Evolutionary conservation across 192 early-diverging fungal genomes (phyloP).

Genomic region (Neocallimastix lanati): DNA sequence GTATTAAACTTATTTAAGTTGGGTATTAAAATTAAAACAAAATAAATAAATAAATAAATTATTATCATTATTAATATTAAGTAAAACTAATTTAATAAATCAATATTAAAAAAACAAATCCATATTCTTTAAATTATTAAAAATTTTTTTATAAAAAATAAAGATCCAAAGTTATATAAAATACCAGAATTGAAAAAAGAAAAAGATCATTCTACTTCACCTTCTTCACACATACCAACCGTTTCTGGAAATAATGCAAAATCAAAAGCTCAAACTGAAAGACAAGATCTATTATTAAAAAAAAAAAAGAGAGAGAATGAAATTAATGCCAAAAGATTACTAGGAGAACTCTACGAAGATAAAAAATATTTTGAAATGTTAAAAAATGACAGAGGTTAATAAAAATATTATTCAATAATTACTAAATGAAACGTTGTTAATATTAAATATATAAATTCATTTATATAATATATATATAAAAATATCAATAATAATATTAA

Average conservation of each 20-base stretch:
- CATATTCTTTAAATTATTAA: too few species aligned
- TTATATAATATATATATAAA: too few species aligned
- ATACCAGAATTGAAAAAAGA: neutral
- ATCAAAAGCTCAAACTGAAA: neutral
- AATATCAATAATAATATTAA: too few species aligned
- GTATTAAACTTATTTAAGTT: too few species aligned
- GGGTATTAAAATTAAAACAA: neutral
- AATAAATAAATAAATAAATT: neutral
- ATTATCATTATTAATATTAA: neutral
- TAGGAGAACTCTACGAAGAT: slow-evolving; percentile 20
- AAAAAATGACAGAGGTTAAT: slow-evolving; percentile 19
- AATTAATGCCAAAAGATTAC: neutral
- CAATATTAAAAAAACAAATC: too few species aligned
- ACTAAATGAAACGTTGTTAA: too few species aligned
- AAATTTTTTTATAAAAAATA: neutral
- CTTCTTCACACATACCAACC: neutral
- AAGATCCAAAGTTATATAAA: neutral
- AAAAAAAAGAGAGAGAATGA: neutral
- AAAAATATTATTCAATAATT: too few species aligned
- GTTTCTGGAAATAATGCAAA: neutral
- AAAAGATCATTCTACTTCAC: neutral
- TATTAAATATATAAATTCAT: too few species aligned
- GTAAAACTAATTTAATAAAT: too few species aligned
- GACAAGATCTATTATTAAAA: neutral
- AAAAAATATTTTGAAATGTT: slow-evolving; percentile 19